Conservation (phyloP, 257 asterid species). For the Nicotiana benthamiana region DNA sequence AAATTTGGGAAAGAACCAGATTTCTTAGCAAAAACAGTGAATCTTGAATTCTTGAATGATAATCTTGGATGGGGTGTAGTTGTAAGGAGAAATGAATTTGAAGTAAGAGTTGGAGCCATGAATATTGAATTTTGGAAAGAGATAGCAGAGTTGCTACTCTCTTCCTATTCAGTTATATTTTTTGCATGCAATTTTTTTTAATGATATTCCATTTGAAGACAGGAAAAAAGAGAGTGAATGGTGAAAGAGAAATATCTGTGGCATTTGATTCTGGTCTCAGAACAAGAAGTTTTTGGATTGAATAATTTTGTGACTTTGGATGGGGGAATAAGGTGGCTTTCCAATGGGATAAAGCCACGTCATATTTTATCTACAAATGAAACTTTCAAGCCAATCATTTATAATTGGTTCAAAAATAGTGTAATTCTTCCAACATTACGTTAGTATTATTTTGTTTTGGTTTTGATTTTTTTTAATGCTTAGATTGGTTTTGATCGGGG, state of each 20-base stretch:
- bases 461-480: not conserved
- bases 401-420: not conserved
- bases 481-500: not conserved
- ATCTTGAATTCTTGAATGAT: slow-evolving; percentile 25
- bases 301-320: slow-evolving; percentile 13
- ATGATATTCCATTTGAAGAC: not conserved
- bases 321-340: slow-evolving; percentile 7
- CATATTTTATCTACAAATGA: slow-evolving; percentile 38
- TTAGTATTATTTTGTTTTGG: not conserved
- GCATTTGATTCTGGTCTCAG: not conserved
- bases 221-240: not conserved
- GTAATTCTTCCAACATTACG: not conserved
- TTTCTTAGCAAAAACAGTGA: slow-evolving; percentile 45
- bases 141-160: slow-evolving; percentile 7
- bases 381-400: slow-evolving; percentile 29
- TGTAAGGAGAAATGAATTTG: slow-evolving; percentile 56
- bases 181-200: not conserved
- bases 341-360: slow-evolving; percentile 54
- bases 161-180: slow-evolving; percentile 12
- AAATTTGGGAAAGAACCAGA: slow-evolving; percentile 25
- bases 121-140: slow-evolving; percentile 9
- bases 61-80: slow-evolving; percentile 42
- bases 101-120: slow-evolving; percentile 86
- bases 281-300: slow-evolving; percentile 2
- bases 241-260: not conserved